Evolutionary conservation across 768 basidiomycete species (phyloP), one percentile per base, ranked within the genome.

Genomic region (Tylopilus vinaceipallidus): DNA sequence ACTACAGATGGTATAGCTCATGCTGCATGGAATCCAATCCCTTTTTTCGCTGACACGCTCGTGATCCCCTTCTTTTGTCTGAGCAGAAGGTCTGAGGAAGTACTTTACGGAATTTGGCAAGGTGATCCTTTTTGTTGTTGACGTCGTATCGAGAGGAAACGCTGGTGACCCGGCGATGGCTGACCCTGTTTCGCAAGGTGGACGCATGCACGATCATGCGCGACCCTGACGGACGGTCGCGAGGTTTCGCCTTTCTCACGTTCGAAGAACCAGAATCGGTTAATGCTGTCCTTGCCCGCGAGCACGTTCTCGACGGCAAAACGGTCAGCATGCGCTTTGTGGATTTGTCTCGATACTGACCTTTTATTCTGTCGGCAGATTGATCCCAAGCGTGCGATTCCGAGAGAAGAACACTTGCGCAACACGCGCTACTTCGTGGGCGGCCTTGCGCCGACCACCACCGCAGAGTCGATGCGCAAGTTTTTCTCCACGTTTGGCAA

Each of bases 141-240:
- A 33, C 54, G 26, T 22, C 37, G 36, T 33, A 39, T 24, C n/a
- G 36, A 35, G 34, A 20, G 30, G 42, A n/a, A 44, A 37, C 50
- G 45, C 19, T 23, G 32, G 16, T 27, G 20, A 46, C 43, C 9
- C 12, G 17, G 52, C 17, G n/a, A n/a, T n/a, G n/a, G n/a, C 54
- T 66, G 50, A 61, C 27, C 2, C 13, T 42, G 22, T 46, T 49
- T 50, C 37, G 40, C 48, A 78, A 82, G 73, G 84, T 92, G 64
- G 86, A 87, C 60, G 84, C 87, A 19, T 87, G 83, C 55, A 91
- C 86, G 6, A 90, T 91, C 63, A 91, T 92, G 89, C 84, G 88
- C 52, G 90, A 91, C 66, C 78, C 81, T 6, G 72, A 72, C 20
- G 80, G 87, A 14, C 79, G 87, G 16, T 91, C 90, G 20, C 73